These are phyloP conservation scores for Penicillium subrubescens DNA, from an alignment of 495 filamentous ascomycete species.

Conservation along the genomic window DNA sequence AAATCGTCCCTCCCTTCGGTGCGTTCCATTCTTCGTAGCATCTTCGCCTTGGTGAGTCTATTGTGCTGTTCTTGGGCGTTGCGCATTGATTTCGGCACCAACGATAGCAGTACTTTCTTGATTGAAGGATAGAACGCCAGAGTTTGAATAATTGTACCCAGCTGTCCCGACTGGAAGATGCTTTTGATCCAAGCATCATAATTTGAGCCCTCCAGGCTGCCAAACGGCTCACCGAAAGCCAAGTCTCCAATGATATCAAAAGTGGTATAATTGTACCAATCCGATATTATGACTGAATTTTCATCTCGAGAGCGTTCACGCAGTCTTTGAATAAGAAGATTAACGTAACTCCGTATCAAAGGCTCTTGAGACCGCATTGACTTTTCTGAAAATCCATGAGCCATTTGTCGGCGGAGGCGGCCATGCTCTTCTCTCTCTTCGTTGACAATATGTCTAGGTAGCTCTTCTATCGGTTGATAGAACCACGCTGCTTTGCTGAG, in stretches of 20 bases:
- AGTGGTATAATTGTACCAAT: conserved; percentile 12
- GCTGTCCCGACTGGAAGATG: conserved; percentile 42
- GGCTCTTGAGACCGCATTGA: conserved; percentile 45
- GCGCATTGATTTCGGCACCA: conserved; percentile 21
- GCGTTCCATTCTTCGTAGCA: conserved; percentile 43
- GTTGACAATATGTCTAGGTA: conserved; percentile 22
- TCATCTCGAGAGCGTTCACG: not conserved
- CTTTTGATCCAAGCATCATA: conserved; percentile 20
- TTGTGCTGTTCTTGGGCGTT: conserved; percentile 39
- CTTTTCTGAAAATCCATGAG: conserved; percentile 57
- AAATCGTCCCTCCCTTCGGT: conserved; percentile 46
- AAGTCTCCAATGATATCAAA: conserved; percentile 16
- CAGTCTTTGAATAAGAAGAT: conserved; percentile 5
- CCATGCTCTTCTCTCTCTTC: conserved; percentile 43
- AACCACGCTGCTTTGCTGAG: conserved; percentile 22
- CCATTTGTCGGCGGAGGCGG: conserved; percentile 46
- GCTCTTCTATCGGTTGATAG: conserved; percentile 17
- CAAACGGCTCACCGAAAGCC: conserved; percentile 11
- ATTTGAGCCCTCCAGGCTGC: conserved; percentile 3
- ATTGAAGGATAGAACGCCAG: conserved; percentile 36
- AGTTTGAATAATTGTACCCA: conserved; percentile 33
- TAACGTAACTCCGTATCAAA: conserved; percentile 1
- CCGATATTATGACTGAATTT: not conserved
- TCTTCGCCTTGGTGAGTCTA: conserved; percentile 38
- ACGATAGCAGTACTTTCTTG: conserved; percentile 22